Conservation (phyloP, 1,139 yeast genomes). For the Protomyces inouyei region DNA sequence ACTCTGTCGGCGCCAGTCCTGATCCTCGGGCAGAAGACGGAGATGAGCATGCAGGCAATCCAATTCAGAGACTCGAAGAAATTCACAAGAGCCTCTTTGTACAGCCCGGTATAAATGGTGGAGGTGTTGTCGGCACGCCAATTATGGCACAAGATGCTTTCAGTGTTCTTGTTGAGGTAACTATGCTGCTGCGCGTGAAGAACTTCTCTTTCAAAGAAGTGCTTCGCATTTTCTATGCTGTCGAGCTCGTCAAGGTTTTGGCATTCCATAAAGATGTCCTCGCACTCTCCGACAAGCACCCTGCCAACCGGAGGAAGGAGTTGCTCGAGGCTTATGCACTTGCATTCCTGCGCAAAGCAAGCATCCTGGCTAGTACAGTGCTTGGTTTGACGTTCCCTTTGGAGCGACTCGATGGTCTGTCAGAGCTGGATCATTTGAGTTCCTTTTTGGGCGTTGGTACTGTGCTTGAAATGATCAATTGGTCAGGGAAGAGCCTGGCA, state of each 20-base stretch:
- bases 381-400: constrained; percentile 52
- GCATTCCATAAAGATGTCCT: not conserved
- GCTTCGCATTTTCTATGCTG: not conserved
- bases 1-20: not conserved
- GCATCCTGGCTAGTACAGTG: constrained; percentile 55
- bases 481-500: not conserved
- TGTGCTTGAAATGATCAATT: constrained; percentile 33
- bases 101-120: not conserved
- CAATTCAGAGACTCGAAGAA: not conserved
- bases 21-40: not conserved
- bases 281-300: not conserved
- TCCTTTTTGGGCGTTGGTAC: constrained; percentile 46
- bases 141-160: constrained; percentile 1
- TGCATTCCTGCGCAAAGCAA: constrained; percentile 64
- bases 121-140: not conserved
- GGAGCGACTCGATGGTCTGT: constrained; percentile 36
- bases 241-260: constrained; percentile 14
- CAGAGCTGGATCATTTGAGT: constrained; percentile 57
- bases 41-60: not conserved
- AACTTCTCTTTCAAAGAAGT: not conserved
- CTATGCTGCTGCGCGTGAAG: not conserved
- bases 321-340: constrained; percentile 53
- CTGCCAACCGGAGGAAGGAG: not conserved
- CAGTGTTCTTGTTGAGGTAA: not conserved
- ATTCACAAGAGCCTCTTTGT: not conserved